Percentiles rank a stretch among this genome's conserved stretches.
These are phyloP conservation scores for Acacia acuminata DNA, from an alignment of 306 rosid species.

Conservation along the genomic window DNA sequence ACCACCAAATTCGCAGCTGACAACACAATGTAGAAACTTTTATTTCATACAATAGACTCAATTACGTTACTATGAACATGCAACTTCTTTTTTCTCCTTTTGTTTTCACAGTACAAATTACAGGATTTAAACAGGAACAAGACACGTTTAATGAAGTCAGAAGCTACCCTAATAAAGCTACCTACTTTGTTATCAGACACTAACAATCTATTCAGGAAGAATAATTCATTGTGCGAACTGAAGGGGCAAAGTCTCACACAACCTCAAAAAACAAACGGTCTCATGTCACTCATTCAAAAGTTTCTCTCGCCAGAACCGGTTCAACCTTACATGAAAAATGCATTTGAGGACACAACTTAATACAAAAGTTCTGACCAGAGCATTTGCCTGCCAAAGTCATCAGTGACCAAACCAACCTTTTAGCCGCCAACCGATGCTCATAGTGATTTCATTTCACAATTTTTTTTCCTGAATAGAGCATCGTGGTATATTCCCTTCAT, in stretches of 20 bases:
- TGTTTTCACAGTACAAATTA: constrained; percentile 49
- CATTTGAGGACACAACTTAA: constrained; percentile 41
- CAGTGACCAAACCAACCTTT: constrained; percentile 41
- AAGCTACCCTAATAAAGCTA: constrained; percentile 54
- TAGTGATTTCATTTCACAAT: constrained; percentile 32
- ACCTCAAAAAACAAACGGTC: constrained; percentile 70
- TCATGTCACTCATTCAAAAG: constrained; percentile 52
- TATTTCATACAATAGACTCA: constrained; percentile 44
- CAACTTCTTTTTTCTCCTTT: constrained; percentile 24
- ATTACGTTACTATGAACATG: constrained; percentile 63
- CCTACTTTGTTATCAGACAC: constrained; percentile 68
- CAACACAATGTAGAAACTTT: constrained; percentile 33
- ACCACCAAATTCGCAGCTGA: constrained; percentile 28
- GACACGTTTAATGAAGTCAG: constrained; percentile 51
- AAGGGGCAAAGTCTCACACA: constrained; percentile 67
- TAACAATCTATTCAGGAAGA: constrained; percentile 68
- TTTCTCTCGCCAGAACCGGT: constrained; percentile 59
- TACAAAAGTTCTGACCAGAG: constrained; percentile 54
- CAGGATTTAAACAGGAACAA: constrained; percentile 58
- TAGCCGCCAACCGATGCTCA: constrained; percentile 44
- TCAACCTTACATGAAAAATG: constrained; percentile 46
- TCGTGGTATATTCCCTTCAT: constrained; percentile 31
- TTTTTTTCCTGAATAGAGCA: constrained; percentile 31
- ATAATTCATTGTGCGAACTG: constrained; percentile 60
- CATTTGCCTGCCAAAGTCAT: constrained; percentile 39